Conservation (phyloP, 768 basidiomycete genomes). For the Lactarius sanguifluus region DNA sequence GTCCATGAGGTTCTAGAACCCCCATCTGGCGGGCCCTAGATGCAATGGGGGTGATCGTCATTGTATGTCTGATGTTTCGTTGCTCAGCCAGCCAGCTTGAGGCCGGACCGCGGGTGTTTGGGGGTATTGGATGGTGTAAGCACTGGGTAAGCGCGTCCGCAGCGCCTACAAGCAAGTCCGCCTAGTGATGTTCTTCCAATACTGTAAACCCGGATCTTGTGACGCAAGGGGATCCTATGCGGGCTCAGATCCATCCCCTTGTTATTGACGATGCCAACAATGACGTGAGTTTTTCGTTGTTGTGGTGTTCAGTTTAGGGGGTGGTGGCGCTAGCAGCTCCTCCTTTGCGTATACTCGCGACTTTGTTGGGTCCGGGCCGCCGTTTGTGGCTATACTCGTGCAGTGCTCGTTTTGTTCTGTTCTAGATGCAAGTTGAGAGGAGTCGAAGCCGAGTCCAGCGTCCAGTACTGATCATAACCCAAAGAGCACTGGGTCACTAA, state of each 20-base stretch:
- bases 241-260: background rate
- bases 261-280: background rate
- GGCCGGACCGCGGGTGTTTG: background rate
- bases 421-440: background rate
- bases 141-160: background rate
- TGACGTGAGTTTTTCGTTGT: background rate
- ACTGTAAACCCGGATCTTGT: background rate
- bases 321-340: background rate
- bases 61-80: background rate
- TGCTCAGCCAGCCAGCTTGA: background rate
- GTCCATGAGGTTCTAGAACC: background rate
- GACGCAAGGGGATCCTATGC: background rate
- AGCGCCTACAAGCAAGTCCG: background rate
- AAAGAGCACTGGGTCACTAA: background rate
- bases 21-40: background rate
- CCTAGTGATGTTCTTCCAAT: background rate
- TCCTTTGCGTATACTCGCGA: too few relatives aligned
- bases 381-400: background rate
- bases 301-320: background rate
- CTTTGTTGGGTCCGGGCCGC: too few relatives aligned
- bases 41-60: background rate
- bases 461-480: background rate
- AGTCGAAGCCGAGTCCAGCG: background rate
- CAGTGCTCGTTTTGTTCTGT: background rate
- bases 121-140: background rate